Evolutionary conservation across 1,284 basidiomycete species (phyloP), one percentile per base, ranked within the genome.

Genomic region (Lignosus rhinocerotis): DNA sequence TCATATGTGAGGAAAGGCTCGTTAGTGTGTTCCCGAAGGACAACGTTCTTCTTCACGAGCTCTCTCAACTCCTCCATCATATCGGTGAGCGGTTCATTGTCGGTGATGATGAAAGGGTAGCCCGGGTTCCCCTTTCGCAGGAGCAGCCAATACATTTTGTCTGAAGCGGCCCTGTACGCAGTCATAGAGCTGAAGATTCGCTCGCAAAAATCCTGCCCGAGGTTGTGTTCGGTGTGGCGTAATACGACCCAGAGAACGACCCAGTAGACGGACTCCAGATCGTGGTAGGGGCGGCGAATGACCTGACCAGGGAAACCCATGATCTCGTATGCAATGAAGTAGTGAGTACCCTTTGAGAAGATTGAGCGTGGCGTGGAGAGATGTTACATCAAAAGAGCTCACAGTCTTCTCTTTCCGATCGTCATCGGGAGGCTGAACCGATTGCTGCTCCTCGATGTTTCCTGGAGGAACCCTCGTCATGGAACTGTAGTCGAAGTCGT

Each of bases 401-500:
- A 62, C 63, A 4, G 55, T 66, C 16, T 56, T 45, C 49, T 57
- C 51, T 44, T 59, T 60, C 43, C 48, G n/a, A 6, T 51, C 30
- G 25, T 25, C 4, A 4, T 25, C 25, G 2, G 4, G 2, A 25
- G 4, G 25, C 4, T 25, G 2, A 25, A 4, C 25, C 14, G 8
- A 8, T 16, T 1, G 2, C 8, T n/a, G 39, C 11, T 6, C 10
- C 10, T 38, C 3, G 16, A 38, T 6, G 2, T 2, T 3, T 38
- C 36, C 11, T 38, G 36, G 10, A 16, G 36, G 36, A 16, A n/a
- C 34, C 38, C 30, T 39, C 17, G 51, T 36, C 51, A 56, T 61
- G 25, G 59, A 51, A 14, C 48, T 55, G 44, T 55, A 55, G 36
- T 66, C 62, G 41, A 61, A 60, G 41, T 66, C 65, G 32, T 53